These are phyloP conservation scores for Middelhovenomyces tepae DNA, from an alignment of 805 yeast genomes.

Conservation along the genomic window DNA sequence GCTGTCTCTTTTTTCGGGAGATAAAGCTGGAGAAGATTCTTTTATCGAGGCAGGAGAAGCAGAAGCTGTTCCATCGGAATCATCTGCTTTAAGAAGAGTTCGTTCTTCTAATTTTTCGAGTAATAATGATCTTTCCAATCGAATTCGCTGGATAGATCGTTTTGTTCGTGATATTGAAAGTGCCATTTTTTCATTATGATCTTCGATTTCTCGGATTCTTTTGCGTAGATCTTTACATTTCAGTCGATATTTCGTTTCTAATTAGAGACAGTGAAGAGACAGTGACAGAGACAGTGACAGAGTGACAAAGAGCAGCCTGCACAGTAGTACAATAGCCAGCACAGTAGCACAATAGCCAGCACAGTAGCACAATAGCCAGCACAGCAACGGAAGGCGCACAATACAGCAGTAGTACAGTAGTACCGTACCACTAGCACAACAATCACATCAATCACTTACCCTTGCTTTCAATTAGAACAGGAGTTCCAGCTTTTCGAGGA, in stretches of 20 bases:
- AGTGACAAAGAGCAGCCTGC: too few relatives aligned
- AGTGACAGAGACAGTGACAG: too few relatives aligned
- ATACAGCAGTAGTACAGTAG: too few relatives aligned
- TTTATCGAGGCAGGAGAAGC: slow-evolving; percentile 22
- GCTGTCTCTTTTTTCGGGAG: slow-evolving; percentile 16
- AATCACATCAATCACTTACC: too few relatives aligned
- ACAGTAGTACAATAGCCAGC: too few relatives aligned
- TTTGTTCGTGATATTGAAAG: slow-evolving; percentile 72
- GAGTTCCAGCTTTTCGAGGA: too few relatives aligned
- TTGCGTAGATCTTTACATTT: slow-evolving; percentile 66
- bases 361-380: too few relatives aligned
- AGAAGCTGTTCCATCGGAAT: slow-evolving; percentile 22
- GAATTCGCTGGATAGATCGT: slow-evolving; percentile 62
- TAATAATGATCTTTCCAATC: slow-evolving; percentile 74
- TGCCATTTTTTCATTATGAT: slow-evolving; percentile 65
- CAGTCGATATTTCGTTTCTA: slow-evolving; percentile 39
- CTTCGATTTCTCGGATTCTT: slow-evolving; percentile 64
- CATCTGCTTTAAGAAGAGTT: slow-evolving; percentile 18
- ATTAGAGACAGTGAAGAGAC: too few relatives aligned
- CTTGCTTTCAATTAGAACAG: too few relatives aligned
- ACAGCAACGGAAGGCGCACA: too few relatives aligned
- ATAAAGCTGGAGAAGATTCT: neutral
- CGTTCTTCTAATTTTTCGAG: slow-evolving; percentile 66
- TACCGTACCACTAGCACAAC: too few relatives aligned
- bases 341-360: too few relatives aligned